These are phyloP conservation scores for Mallotus nudiflorus DNA, from an alignment of 345 rosid genomes.

Conservation along the genomic window DNA sequence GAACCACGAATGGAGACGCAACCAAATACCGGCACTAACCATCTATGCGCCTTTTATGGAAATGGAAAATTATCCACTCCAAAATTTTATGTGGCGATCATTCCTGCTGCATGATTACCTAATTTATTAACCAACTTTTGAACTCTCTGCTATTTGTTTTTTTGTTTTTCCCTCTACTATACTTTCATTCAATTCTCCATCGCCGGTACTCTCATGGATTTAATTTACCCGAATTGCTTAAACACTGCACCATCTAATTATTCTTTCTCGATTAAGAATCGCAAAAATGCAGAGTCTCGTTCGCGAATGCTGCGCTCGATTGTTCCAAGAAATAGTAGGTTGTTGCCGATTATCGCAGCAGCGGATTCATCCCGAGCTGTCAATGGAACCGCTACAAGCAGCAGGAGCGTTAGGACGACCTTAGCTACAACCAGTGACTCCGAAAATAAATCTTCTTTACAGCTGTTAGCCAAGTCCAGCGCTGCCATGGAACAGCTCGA, in stretches of 20 bases:
- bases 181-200: background rate
- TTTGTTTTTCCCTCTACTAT: background rate
- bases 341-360: slow-evolving; percentile 1
- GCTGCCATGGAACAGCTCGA: slow-evolving; percentile 83
- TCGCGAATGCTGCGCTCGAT: background rate
- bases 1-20: no score
- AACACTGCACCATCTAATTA: no score
- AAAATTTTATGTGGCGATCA: background rate
- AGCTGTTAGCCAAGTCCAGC: slow-evolving; percentile 37
- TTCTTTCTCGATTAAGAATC: background rate
- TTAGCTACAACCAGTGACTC: background rate
- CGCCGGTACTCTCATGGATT: slow-evolving; percentile 9
- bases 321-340: background rate
- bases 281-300: background rate
- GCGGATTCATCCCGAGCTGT: background rate
- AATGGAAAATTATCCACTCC: no score
- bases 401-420: slow-evolving; percentile 5
- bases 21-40: no score
- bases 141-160: background rate
- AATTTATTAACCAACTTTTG: background rate
- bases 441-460: background rate
- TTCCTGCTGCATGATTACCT: background rate
- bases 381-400: background rate
- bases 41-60: no score
- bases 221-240: slow-evolving; percentile 19